Evolutionary conservation across 208 protist genomes (phyloP).

Genomic region (Crithidia sp.): DNA sequence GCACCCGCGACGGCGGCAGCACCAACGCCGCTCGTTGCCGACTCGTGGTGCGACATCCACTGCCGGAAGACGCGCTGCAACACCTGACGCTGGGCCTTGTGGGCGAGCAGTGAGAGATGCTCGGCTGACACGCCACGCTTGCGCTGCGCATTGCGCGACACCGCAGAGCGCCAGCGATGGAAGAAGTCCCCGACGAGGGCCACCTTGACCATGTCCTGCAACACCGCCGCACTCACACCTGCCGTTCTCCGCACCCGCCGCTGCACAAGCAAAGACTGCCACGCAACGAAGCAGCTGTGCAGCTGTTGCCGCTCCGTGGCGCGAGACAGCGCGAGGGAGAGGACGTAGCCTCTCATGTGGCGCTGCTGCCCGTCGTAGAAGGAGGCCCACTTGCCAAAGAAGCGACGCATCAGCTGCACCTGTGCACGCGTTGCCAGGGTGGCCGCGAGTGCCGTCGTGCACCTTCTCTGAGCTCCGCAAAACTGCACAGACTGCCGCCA

Average conservation of each 20-base stretch:
- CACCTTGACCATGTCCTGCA: slow-evolving; percentile 28
- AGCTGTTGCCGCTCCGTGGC: slow-evolving; percentile 48
- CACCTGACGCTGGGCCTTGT: slow-evolving; percentile 55
- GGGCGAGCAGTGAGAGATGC: slow-evolving; percentile 39
- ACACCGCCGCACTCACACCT: slow-evolving; percentile 15
- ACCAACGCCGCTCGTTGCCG: not conserved
- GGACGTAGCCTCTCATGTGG: slow-evolving; percentile 45
- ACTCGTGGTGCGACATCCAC: slow-evolving; percentile 33
- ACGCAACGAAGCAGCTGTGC: slow-evolving; percentile 39
- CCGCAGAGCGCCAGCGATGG: slow-evolving; percentile 39
- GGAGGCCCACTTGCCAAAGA: slow-evolving; percentile 66
- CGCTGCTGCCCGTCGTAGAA: slow-evolving; percentile 77
- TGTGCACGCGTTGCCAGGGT: slow-evolving; percentile 36
- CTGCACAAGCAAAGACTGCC: slow-evolving; percentile 36
- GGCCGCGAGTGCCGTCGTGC: slow-evolving; percentile 30
- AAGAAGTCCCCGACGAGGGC: slow-evolving; percentile 37
- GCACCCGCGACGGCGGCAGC: too few relatives aligned
- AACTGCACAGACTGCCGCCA: slow-evolving; percentile 49
- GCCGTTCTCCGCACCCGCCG: slow-evolving; percentile 21
- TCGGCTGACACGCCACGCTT: slow-evolving; percentile 12
- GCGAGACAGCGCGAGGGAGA: slow-evolving; percentile 48
- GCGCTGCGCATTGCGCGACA: slow-evolving; percentile 1
- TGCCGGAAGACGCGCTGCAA: slow-evolving; percentile 38
- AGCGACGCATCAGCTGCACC: slow-evolving; percentile 51
- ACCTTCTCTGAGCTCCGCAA: not conserved